Evolutionary conservation across 345 rosid genomes (phyloP), one percentile per base, ranked within the genome.

Genomic region (Conringia planisiliqua): DNA sequence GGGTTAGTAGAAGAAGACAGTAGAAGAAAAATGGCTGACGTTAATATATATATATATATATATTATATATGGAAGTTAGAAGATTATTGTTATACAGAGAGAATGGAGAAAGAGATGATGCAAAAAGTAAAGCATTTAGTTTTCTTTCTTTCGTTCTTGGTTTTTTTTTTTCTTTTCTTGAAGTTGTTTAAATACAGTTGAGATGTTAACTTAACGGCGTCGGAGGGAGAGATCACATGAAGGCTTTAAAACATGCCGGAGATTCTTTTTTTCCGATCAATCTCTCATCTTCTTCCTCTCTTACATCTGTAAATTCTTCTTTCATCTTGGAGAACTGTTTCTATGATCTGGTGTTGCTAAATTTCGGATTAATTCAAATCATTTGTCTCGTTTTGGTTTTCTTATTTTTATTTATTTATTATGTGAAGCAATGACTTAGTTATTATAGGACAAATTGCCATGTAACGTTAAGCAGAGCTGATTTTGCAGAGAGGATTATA

Each of bases 221-320:
- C 7, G 59, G 43, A 46, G 17, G 18, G 17, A 62, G 57, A 68
- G 62, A 63, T 70, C 70, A 70, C 6, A 62, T 64, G 75, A 70
- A 70, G 71, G 75, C 71, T 54, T 74, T 1, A 26, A 44, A 33
- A 54, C 22, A 42, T 35, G 80, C 66, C 75, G 57, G 80, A 76
- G 71, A 70, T 69, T 29, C 14, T 40, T 60, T 71, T 71, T 20
- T 43, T 39, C 55, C 62, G 61, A 66, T 51, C 47, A 29, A 1
- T 75, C 40, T 75, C 35, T 36, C 59, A 40, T 65, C 10, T 72
- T 68, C 10, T 4, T 52, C 39, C 36, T 54, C 36, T 36, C 29
- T 68, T 75, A 33, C 16, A 68, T 43, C 24, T 76, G 79, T 76
- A 76, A 54, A 76, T 51, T 33, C 57, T 60, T 47, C 18, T 57